These are phyloP conservation scores for Skeletonema potamos DNA, from an alignment of 108 stramenopile genomes.

Conservation along the genomic window DNA sequence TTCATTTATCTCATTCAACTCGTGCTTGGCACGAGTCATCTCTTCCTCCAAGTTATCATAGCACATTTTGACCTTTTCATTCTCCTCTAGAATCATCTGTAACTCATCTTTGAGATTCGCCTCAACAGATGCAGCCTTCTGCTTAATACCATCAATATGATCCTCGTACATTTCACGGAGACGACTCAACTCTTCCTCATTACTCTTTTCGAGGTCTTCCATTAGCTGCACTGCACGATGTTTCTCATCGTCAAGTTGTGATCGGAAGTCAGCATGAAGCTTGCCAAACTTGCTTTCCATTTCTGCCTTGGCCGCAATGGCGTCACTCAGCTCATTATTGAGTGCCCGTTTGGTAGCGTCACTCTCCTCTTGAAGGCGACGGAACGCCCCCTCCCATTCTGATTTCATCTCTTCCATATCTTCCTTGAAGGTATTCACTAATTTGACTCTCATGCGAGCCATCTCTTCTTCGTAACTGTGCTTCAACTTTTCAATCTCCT, in stretches of 20 bases:
- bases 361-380: conserved; percentile 22
- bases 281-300: conserved; percentile 20
- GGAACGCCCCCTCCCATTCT: conserved; percentile 33
- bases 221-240: neutral
- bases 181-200: conserved; percentile 39
- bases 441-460: conserved; percentile 6
- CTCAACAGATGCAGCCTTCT: neutral
- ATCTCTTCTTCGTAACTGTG: conserved; percentile 15
- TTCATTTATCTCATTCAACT: conserved; percentile 18
- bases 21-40: conserved; percentile 16
- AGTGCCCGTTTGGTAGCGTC: conserved; percentile 23
- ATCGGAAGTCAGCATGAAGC: conserved; percentile 9
- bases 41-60: conserved; percentile 27
- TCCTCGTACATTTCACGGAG: conserved; percentile 37
- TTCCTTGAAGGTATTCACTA: conserved; percentile 34
- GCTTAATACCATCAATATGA: conserved; percentile 20
- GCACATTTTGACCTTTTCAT: conserved; percentile 43
- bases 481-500: conserved; percentile 9
- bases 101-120: conserved; percentile 29
- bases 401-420: conserved; percentile 44
- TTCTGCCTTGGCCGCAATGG: conserved; percentile 14
- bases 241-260: conserved; percentile 34
- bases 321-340: conserved; percentile 10
- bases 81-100: conserved; percentile 32
- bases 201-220: conserved; percentile 26